phyloP scores from a whole-genome alignment of 805 yeast genomes.

The Wickerhamiella alocasiicola region DNA sequence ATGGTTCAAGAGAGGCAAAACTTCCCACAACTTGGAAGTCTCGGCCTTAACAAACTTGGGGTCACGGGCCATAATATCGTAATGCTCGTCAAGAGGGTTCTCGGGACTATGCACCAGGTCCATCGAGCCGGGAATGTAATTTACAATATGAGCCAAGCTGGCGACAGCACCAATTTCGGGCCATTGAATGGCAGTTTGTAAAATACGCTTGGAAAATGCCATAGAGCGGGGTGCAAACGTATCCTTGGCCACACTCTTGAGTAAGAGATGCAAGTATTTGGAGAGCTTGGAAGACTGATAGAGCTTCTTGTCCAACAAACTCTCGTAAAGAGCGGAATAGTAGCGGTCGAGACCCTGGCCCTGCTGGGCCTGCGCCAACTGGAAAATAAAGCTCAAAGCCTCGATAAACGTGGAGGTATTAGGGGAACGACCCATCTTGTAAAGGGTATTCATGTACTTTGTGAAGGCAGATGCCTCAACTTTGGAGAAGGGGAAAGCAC shows the following conservation, averaged over 20 bases:
- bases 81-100: slow-evolving; percentile 24
- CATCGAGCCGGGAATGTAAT: slow-evolving; percentile 58
- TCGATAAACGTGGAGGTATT: slow-evolving; percentile 91
- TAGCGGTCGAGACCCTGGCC: slow-evolving; percentile 38
- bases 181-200: slow-evolving; percentile 80
- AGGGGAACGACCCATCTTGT: slow-evolving; percentile 82
- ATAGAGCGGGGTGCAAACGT: slow-evolving; percentile 46
- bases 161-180: slow-evolving; percentile 61
- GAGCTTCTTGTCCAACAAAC: slow-evolving; percentile 72
- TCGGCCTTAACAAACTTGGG: slow-evolving; percentile 87
- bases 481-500: slow-evolving; percentile 87
- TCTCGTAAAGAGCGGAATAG: slow-evolving; percentile 80
- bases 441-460: slow-evolving; percentile 70
- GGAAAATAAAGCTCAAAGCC: slow-evolving; percentile 75
- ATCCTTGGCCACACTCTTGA: slow-evolving; percentile 62
- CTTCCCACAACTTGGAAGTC: slow-evolving; percentile 76
- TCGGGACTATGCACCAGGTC: slow-evolving; percentile 42
- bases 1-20: slow-evolving; percentile 58
- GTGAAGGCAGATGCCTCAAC: slow-evolving; percentile 53
- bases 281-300: slow-evolving; percentile 85
- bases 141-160: slow-evolving; percentile 17
- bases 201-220: slow-evolving; percentile 83
- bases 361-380: slow-evolving; percentile 49
- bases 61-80: slow-evolving; percentile 83
- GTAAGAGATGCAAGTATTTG: slow-evolving; percentile 74